Evolutionary conservation across 768 basidiomycete genomes (phyloP), one percentile per base, ranked within the genome.

Genomic region (Lactarius evosmus): DNA sequence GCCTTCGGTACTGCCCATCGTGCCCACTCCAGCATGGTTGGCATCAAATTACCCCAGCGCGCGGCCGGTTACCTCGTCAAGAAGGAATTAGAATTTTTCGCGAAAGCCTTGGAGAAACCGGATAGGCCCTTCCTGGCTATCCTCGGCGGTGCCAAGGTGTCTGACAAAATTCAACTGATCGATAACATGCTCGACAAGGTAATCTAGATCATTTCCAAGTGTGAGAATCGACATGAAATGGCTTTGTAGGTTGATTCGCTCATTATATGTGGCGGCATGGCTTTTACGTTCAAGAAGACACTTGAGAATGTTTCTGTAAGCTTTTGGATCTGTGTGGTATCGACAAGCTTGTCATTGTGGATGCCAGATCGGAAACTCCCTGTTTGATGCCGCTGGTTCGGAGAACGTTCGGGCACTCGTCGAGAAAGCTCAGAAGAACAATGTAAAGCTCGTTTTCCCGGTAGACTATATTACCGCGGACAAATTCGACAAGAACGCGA

Each of bases 171-270:
- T 70, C 92, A 95, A 75, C 81, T 99, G 62, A 99, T 99, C 74
- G 95, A 99, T 71, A 97, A 97, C 81, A 90, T 99, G 91, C 82
- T 99, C 69, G 96, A 98, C 80, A 95, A 98, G 85, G 93, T 89
- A 67, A 25, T 76, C 63, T 29, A 34, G 25, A 33, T 44, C 6
- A 14, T 41, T 22, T 16, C 25, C 32, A 44, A 19, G 25, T 25
- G 5, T 58, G 33, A 66, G 22, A 56, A 44, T 56, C 55, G 27
- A 44, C 57, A 57, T 63, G 14, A 17, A 41, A 58, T 29, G 40
- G 41, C 58, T 11, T 54, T 54, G 9, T 66, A 94, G 91, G 96
- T 98, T 77, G 81, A 99, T 78, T 91, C 90, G 27, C 80, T 99
- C 68, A 98, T 99, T 74, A 91, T 99, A 70, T 91, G 93, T 67